Conservation (phyloP, 1,284 basidiomycete species). For the Fomitopsis betulina region DNA sequence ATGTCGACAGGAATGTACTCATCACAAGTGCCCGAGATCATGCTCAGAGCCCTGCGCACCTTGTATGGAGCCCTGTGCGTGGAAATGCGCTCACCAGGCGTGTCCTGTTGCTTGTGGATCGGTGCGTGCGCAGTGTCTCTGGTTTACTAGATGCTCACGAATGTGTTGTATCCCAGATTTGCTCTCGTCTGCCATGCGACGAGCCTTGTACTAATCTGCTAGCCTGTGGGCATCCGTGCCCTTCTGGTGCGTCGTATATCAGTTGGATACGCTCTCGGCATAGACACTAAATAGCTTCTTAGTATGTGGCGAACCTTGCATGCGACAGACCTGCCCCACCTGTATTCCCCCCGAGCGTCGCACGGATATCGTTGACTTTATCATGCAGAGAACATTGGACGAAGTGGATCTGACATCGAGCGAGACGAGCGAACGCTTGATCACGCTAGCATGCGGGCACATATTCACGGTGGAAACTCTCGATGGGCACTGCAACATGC, state of each 20-base stretch:
- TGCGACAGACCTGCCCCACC: conserved; percentile 45
- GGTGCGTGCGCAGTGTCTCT: conserved; percentile 35
- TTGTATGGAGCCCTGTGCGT: conserved; percentile 58
- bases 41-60: conserved; percentile 60
- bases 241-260: conserved; percentile 45
- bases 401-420: conserved; percentile 44
- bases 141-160: not conserved
- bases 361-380: conserved; percentile 52
- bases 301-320: conserved; percentile 72
- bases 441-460: conserved; percentile 63
- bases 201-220: conserved; percentile 44
- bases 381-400: conserved; percentile 47
- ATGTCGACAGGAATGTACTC: conserved; percentile 53
- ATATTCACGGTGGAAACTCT: conserved; percentile 70
- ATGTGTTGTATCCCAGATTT: conserved; percentile 40
- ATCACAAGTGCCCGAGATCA: conserved; percentile 43
- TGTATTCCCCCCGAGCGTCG: conserved; percentile 43
- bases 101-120: conserved; percentile 72
- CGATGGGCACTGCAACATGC: conserved; percentile 55
- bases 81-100: conserved; percentile 46
- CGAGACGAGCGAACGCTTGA: conserved; percentile 48
- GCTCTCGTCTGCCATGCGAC: conserved; percentile 66
- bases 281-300: no score
- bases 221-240: conserved; percentile 59
- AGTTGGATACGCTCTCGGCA: not conserved